Conservation (phyloP, 176 grass and related monocot genomes). For the Rhynchospora breviuscula region DNA sequence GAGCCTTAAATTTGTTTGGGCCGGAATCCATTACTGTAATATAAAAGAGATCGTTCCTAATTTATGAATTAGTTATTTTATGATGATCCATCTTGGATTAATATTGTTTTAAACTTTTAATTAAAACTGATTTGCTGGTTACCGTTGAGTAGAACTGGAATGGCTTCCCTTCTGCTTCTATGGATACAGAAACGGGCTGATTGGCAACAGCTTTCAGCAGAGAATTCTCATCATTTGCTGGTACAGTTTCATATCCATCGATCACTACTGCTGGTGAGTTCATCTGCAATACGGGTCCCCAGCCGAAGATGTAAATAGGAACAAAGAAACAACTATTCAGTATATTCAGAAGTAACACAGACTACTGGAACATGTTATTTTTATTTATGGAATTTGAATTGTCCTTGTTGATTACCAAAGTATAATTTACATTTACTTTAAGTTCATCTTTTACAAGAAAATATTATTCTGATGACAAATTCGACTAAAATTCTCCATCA, state of each 20-base stretch:
- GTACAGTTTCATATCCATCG: conserved; percentile 63
- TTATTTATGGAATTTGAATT: not conserved
- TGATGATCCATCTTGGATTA: not conserved
- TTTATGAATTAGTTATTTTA: not conserved
- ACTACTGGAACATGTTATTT: not conserved
- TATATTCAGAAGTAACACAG: not conserved
- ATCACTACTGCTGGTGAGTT: conserved; percentile 31
- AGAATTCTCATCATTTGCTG: conserved; percentile 43
- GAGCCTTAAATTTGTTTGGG: not conserved
- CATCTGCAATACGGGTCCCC: conserved; percentile 20
- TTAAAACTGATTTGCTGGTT: conserved; percentile 21
- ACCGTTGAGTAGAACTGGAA: conserved; percentile 83
- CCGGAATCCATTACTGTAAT: not conserved
- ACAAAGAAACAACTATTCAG: not conserved
- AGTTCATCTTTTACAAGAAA: no score
- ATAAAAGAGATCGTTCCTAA: not conserved
- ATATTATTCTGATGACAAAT: no score
- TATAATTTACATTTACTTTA: no score
- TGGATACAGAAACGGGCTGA: conserved; percentile 69
- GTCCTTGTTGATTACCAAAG: no score
- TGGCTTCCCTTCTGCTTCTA: conserved; percentile 47
- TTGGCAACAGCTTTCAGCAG: conserved; percentile 56
- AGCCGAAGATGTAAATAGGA: not conserved
- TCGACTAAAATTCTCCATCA: not conserved
- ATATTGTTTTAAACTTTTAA: not conserved